A percentile compares a stretch with the other conserved stretches of the same genome.
phyloP scores from a whole-genome alignment of 1,284 basidiomycete species.

The Phaffia rhodozyma region DNA sequence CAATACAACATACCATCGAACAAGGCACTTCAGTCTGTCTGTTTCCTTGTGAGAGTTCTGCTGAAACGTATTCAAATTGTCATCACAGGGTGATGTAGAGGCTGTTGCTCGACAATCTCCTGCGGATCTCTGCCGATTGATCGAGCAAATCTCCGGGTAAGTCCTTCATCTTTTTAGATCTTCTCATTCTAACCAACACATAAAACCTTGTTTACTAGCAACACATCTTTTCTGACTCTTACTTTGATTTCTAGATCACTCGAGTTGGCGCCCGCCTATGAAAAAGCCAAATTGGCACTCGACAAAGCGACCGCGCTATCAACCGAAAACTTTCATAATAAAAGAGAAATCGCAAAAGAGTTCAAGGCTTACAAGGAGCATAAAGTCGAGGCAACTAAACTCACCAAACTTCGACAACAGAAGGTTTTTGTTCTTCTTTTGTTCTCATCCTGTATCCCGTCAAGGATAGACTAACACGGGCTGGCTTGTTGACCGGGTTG shows the following conservation, averaged over 20 bases:
- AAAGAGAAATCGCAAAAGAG: slow-evolving; percentile 83
- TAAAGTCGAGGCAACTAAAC: slow-evolving; percentile 82
- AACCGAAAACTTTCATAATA: slow-evolving; percentile 85
- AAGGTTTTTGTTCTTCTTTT: slow-evolving; percentile 35
- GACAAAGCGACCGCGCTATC: slow-evolving; percentile 86
- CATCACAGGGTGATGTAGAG: slow-evolving; percentile 71
- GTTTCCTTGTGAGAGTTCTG: background rate
- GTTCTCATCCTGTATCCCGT: background rate
- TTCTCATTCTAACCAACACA: background rate
- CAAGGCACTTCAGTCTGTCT: background rate
- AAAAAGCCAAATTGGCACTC: slow-evolving; percentile 72
- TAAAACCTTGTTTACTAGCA: too few relatives aligned
- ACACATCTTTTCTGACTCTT: too few relatives aligned
- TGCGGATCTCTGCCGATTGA: slow-evolving; percentile 73
- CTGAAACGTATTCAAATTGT: background rate
- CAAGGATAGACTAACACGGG: background rate
- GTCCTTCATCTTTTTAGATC: background rate
- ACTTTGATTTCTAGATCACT: slow-evolving; percentile 42
- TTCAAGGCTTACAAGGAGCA: slow-evolving; percentile 97
- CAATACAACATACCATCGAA: too few relatives aligned
- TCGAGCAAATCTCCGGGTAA: slow-evolving; percentile 86
- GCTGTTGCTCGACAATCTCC: slow-evolving; percentile 92
- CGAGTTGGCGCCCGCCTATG: slow-evolving; percentile 79
- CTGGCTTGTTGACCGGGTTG: background rate
- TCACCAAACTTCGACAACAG: slow-evolving; percentile 65